A percentile compares a stretch with the other conserved stretches of the same genome.
Conservation (phyloP, 2,329 filamentous ascomycete species). For the Colletotrichum liriopes region DNA sequence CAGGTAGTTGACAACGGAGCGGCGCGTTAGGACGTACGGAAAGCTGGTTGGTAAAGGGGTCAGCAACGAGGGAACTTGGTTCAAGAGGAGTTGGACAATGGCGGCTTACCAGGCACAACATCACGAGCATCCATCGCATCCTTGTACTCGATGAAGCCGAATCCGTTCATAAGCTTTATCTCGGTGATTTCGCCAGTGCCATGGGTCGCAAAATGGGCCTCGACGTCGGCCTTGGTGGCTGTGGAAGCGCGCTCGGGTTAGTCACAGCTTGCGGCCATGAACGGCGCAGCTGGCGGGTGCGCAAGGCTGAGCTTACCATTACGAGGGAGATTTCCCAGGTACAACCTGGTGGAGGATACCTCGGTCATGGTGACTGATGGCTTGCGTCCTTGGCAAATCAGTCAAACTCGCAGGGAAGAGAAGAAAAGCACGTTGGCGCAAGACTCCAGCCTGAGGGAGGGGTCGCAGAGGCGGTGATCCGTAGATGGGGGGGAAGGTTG, state of each 20-base stretch:
- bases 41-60: constrained; percentile 61
- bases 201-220: constrained; percentile 95
- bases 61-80: constrained; percentile 3
- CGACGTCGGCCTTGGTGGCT: constrained; percentile 98
- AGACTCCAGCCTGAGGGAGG: constrained; percentile 2
- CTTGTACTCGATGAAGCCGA: constrained; percentile 99
- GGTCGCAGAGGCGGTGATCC: neutral
- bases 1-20: neutral
- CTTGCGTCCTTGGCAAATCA: constrained; percentile 16
- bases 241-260: constrained; percentile 49
- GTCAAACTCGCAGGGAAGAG: constrained; percentile 5
- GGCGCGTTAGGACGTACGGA: constrained; percentile 67
- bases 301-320: constrained; percentile 77
- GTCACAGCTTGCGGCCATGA: constrained; percentile 6
- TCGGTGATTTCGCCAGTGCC: constrained; percentile 98
- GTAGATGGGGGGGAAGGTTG: constrained; percentile 4
- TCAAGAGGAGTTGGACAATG: constrained; percentile 31
- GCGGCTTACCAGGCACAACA: constrained; percentile 92
- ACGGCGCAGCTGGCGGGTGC: constrained; percentile 9
- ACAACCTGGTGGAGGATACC: constrained; percentile 95
- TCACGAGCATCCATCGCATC: constrained; percentile 98
- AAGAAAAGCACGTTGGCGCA: constrained; percentile 19
- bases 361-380: constrained; percentile 77
- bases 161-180: constrained; percentile 99
- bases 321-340: constrained; percentile 97